Percentiles rank a stretch among this genome's conserved stretches.
phyloP scores from a whole-genome alignment of 2,329 filamentous ascomycete genomes.

The Cordyceps javanica region DNA sequence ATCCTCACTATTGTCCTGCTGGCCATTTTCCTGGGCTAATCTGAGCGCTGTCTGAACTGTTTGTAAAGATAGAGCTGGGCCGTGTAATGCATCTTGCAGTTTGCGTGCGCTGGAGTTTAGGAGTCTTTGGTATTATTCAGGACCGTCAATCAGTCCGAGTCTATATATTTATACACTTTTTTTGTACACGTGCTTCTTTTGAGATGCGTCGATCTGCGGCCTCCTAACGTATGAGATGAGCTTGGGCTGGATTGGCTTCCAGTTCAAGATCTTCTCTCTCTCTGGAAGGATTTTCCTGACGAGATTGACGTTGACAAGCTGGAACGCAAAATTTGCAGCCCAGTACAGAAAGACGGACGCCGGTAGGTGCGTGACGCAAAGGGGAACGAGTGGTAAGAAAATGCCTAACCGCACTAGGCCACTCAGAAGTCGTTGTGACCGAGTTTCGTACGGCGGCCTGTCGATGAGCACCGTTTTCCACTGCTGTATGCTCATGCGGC shows the following conservation, averaged over 20 bases:
- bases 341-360: constrained; percentile 37
- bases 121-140: constrained; percentile 12
- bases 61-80: background rate
- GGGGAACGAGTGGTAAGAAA: constrained; percentile 28
- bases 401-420: constrained; percentile 26
- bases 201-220: background rate
- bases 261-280: constrained; percentile 15
- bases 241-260: constrained; percentile 5
- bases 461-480: constrained; percentile 21
- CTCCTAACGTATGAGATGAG: background rate
- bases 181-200: constrained; percentile 3
- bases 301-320: constrained; percentile 28
- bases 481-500: constrained; percentile 23
- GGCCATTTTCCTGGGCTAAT: constrained; percentile 56
- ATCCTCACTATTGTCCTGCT: constrained; percentile 86
- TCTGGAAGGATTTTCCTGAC: constrained; percentile 20
- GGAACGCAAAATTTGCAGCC: constrained; percentile 30
- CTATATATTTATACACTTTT: constrained; percentile 1
- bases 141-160: background rate
- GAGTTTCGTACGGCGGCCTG: constrained; percentile 13
- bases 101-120: constrained; percentile 8
- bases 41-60: background rate
- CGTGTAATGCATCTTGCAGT: background rate
- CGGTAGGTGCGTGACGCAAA: constrained; percentile 30
- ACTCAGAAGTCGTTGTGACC: constrained; percentile 14